Conservation (phyloP, 176 grass and related monocot species). For the Carex littledalei region DNA sequence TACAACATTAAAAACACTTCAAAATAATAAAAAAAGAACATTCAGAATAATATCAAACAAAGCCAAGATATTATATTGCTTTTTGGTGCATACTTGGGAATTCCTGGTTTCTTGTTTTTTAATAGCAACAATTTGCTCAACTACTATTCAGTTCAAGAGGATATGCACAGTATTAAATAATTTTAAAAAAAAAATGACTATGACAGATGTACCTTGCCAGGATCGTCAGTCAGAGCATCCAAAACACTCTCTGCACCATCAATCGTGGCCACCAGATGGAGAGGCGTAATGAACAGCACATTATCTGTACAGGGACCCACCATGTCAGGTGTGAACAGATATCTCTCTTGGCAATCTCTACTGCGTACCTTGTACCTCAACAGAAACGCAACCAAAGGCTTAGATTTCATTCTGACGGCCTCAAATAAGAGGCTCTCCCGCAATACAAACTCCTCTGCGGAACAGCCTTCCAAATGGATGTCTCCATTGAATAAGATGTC, state of each 20-base stretch:
- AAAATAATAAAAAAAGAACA: neutral
- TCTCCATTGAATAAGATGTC: slow-evolving; percentile 47
- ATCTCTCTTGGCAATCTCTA: neutral
- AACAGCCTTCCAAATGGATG: slow-evolving; percentile 30
- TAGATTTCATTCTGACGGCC: slow-evolving; percentile 48
- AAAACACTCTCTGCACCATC: slow-evolving; percentile 42
- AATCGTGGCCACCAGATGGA: slow-evolving; percentile 59
- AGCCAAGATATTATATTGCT: neutral
- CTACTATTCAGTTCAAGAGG: neutral
- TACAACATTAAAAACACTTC: neutral
- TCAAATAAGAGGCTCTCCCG: slow-evolving; percentile 31
- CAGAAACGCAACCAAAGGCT: slow-evolving; percentile 46
- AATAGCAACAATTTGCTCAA: neutral
- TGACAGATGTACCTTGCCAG: slow-evolving; percentile 40
- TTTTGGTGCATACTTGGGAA: neutral
- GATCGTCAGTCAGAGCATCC: slow-evolving; percentile 74
- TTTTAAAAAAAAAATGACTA: neutral
- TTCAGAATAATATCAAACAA: slow-evolving; percentile 1
- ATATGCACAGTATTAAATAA: neutral
- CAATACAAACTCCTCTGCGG: slow-evolving; percentile 46
- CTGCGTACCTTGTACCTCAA: slow-evolving; percentile 43
- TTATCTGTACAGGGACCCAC: slow-evolving; percentile 23
- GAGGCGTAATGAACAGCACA: slow-evolving; percentile 42
- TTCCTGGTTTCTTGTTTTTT: neutral
- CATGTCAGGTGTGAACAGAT: slow-evolving; percentile 59